Evolutionary conservation across 768 basidiomycete species (phyloP), one percentile per base, ranked within the genome.

Genomic region (Pleurotus tuoliensis): DNA sequence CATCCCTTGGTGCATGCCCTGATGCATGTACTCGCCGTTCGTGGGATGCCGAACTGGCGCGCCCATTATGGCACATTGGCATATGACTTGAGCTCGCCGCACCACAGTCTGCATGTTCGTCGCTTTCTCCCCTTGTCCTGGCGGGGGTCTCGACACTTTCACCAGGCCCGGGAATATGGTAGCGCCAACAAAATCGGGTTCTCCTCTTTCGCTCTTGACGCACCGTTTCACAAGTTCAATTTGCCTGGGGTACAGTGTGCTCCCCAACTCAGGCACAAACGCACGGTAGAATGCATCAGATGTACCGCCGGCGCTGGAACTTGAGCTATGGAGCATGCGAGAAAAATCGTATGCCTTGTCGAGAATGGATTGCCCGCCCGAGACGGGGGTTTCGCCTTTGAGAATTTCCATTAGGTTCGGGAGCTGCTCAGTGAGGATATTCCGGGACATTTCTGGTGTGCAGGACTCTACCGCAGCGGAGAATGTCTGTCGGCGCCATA

Each of bases 401-500:
- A 94, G 79, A 37, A 83, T 66, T 12, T 72, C 67, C 61, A 82
- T 76, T 54, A 93, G 80, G 25, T 80, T 73, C 5, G 89, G 87
- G 47, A 93, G 80, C 60, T 88, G 82, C 58, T 93, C 92, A 16
- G 73, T 67, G 45, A 94, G 76, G 65, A 93, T 86, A 67, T 71
- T 77, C 25, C 77, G 63, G 0, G 83, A 78, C 80, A 91, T 88
- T 50, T 87, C 85, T 5, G 84, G 81, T 0, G 89, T 85, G 69
- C 86, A 87, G 0, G 79, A 68, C 34, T 92, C 90, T 52, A 94
- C 88, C 3, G 92, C 90, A 0, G 92, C 92, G 9, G 88, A 87
- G 71, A 92, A 93, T 2, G 92, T 94, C 67, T 94, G 92, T 9
- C 91, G 82, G 20, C 92, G 83, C 92, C 92, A 94, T 16, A 94